Conservation (phyloP, 352 stramenopile species). For the Phytophthora brassicae region DNA sequence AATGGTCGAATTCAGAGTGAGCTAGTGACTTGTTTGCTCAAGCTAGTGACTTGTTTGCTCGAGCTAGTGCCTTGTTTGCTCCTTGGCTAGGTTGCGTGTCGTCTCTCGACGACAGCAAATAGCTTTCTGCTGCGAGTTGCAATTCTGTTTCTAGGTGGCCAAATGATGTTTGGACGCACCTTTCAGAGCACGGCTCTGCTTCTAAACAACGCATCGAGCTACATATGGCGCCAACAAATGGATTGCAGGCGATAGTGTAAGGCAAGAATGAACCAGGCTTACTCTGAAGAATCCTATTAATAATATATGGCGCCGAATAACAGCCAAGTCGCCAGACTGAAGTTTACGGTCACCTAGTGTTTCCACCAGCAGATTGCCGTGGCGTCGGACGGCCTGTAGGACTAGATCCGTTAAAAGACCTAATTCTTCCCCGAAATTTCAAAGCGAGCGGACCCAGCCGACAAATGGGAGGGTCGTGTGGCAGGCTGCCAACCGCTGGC, state of each 20-base stretch:
- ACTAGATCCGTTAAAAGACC: slow-evolving; percentile 1
- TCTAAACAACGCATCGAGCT: background rate
- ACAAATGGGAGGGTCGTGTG: background rate
- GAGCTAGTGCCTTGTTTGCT: background rate
- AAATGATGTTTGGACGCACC: background rate
- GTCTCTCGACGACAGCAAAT: background rate
- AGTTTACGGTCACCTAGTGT: too few species aligned
- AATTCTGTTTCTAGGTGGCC: background rate
- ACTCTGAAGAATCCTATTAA: too few species aligned
- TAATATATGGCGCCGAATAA: too few species aligned
- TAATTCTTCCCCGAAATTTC: slow-evolving; percentile 19
- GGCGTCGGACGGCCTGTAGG: slow-evolving; percentile 1
- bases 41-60: background rate
- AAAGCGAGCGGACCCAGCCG: too few species aligned
- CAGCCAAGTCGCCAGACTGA: too few species aligned
- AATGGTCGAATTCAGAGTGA: background rate
- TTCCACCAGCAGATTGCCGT: too few species aligned
- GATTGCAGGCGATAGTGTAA: too few species aligned
- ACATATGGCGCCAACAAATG: too few species aligned
- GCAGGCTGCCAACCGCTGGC: background rate
- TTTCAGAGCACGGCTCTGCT: background rate
- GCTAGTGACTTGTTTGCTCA: background rate
- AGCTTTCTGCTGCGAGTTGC: background rate
- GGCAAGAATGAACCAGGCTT: too few species aligned
- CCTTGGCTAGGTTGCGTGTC: background rate